Conservation (phyloP, 2,329 filamentous ascomycete species). For the Aquanectria penicillioides region DNA sequence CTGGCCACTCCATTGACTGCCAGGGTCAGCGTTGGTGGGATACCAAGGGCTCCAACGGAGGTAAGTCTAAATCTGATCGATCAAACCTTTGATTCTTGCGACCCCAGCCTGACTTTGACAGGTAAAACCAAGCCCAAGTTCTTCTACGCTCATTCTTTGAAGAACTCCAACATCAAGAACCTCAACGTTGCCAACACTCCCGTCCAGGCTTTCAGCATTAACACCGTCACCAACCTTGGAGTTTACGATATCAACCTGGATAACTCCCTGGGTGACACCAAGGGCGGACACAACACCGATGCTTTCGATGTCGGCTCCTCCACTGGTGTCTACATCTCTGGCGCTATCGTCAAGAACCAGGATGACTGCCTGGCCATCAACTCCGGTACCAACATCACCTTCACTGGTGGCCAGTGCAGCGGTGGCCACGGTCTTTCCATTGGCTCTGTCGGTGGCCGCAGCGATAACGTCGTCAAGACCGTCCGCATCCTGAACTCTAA, state of each 20-base stretch:
- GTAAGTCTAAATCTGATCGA: too few species aligned
- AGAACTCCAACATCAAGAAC: constrained; percentile 48
- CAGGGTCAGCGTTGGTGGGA: constrained; percentile 71
- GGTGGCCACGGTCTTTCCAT: constrained; percentile 57
- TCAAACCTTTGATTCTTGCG: too few species aligned
- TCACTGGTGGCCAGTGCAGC: constrained; percentile 55
- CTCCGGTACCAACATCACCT: constrained; percentile 60
- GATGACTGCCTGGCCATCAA: constrained; percentile 70
- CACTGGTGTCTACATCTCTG: constrained; percentile 59
- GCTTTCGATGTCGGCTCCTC: constrained; percentile 66
- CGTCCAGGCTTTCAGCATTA: constrained; percentile 54
- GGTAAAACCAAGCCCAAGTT: constrained; percentile 69
- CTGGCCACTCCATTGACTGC: constrained; percentile 62
- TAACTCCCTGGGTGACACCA: constrained; percentile 49
- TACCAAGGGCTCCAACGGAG: constrained; percentile 66
- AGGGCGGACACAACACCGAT: constrained; percentile 63
- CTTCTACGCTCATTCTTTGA: constrained; percentile 58
- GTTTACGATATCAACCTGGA: constrained; percentile 50
- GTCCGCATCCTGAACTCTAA: constrained; percentile 61
- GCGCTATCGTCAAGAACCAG: constrained; percentile 67
- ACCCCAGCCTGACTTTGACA: too few species aligned
- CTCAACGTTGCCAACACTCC: constrained; percentile 55
- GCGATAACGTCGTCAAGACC: constrained; percentile 61
- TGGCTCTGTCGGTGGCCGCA: constrained; percentile 57
- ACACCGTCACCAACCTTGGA: constrained; percentile 45